Evolutionary conservation across 805 yeast genomes (phyloP).

Genomic region (Yarrowia sp.): DNA sequence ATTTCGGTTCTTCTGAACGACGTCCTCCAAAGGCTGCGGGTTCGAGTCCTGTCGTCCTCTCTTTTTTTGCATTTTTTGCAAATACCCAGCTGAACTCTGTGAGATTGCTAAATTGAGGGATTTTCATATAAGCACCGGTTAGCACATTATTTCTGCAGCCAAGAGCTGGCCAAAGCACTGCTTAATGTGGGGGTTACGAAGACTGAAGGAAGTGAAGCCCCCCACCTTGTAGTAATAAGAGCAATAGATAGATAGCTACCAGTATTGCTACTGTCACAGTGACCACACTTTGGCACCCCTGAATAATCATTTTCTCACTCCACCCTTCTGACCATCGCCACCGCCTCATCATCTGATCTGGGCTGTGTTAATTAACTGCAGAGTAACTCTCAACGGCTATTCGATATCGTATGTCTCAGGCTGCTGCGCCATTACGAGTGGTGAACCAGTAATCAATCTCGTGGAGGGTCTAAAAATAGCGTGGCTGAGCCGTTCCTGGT

Average conservation of each 20-base stretch:
- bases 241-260: neutral
- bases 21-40: slow-evolving; percentile 34
- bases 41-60: slow-evolving; percentile 35
- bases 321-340: no score
- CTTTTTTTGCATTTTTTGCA: neutral
- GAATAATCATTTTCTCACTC: no score
- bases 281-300: no score
- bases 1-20: slow-evolving; percentile 30
- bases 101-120: neutral
- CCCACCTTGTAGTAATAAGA: neutral
- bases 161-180: slow-evolving; percentile 23
- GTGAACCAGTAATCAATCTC: neutral
- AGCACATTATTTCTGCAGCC: slow-evolving; percentile 4
- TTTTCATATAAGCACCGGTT: slow-evolving; percentile 4
- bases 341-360: neutral
- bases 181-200: neutral
- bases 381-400: slow-evolving; percentile 6
- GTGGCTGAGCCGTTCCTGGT: slow-evolving; percentile 5
- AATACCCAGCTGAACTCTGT: no score
- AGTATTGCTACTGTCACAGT: no score
- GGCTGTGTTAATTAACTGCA: neutral
- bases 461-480: slow-evolving; percentile 6
- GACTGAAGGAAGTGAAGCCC: no score
- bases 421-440: slow-evolving; percentile 27
- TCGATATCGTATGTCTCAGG: slow-evolving; percentile 18